These are phyloP conservation scores for Lepiota venenata DNA, from an alignment of 768 basidiomycete species.

Conservation along the genomic window DNA sequence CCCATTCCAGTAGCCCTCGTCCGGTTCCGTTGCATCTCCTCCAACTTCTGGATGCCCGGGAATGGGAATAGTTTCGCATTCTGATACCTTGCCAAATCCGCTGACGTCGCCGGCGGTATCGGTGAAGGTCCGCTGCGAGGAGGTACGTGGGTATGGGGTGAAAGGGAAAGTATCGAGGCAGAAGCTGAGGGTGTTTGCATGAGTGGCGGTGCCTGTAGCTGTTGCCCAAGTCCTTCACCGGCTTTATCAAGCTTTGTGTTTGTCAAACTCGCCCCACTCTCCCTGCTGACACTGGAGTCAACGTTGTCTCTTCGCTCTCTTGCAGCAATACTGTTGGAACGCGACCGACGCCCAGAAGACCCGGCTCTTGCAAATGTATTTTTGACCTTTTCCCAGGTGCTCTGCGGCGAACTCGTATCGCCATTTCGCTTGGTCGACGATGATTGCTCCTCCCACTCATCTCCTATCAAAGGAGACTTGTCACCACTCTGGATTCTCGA, in stretches of 20 bases:
- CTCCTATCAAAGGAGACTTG: slow-evolving; percentile 50
- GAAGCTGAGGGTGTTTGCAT: slow-evolving; percentile 67
- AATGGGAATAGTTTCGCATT: slow-evolving; percentile 86
- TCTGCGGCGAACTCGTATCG: slow-evolving; percentile 46
- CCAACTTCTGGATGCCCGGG: slow-evolving; percentile 79
- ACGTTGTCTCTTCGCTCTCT: slow-evolving; percentile 67
- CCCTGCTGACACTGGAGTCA: slow-evolving; percentile 70
- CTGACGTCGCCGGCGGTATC: slow-evolving; percentile 70
- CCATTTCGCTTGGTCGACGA: slow-evolving; percentile 51
- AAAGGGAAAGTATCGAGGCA: slow-evolving; percentile 64
- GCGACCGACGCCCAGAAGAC: slow-evolving; percentile 72
- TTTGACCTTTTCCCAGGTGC: slow-evolving; percentile 73
- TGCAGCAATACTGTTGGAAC: slow-evolving; percentile 70
- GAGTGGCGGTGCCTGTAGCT: slow-evolving; percentile 38
- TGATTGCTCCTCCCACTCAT: slow-evolving; percentile 48
- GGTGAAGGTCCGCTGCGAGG: slow-evolving; percentile 65
- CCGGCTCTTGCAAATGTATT: slow-evolving; percentile 61
- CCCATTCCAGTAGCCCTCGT: slow-evolving; percentile 44
- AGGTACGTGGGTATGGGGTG: slow-evolving; percentile 41
- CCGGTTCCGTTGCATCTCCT: slow-evolving; percentile 55
- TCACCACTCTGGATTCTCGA: slow-evolving; percentile 55
- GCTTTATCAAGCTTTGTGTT: slow-evolving; percentile 59
- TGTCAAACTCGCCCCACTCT: slow-evolving; percentile 70
- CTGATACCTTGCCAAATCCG: slow-evolving; percentile 71
- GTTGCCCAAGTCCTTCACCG: slow-evolving; percentile 23